Percentiles rank a stretch among this genome's conserved stretches.
Evolutionary conservation across 495 filamentous ascomycete species (phyloP).

Genomic region (Annulohypoxylon bovei): DNA sequence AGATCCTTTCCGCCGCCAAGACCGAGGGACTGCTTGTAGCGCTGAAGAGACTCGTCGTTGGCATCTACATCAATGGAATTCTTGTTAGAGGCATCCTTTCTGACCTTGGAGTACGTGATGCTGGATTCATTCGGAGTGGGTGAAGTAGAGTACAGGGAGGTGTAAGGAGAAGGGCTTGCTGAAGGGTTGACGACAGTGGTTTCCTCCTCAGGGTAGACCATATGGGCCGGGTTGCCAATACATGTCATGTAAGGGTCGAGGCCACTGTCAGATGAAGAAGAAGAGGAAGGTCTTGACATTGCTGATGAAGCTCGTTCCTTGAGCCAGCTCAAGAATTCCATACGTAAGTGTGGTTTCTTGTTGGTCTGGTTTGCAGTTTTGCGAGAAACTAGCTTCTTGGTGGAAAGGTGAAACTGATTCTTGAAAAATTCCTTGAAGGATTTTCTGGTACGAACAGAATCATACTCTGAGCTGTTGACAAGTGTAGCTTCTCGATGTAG

Average conservation of each 20-base stretch:
- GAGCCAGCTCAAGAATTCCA: slow-evolving; percentile 27
- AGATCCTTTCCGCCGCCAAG: slow-evolving; percentile 70
- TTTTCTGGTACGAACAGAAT: background rate
- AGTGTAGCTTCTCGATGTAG: background rate
- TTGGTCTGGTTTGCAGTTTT: background rate
- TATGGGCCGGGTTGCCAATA: slow-evolving; percentile 28
- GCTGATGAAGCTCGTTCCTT: slow-evolving; percentile 3
- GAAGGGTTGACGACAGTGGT: background rate
- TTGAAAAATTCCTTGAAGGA: slow-evolving; percentile 18
- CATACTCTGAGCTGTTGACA: background rate
- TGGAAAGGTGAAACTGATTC: background rate
- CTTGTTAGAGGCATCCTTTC: slow-evolving; percentile 29
- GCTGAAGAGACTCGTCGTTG: slow-evolving; percentile 90
- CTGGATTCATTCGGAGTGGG: slow-evolving; percentile 10
- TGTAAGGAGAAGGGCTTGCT: background rate
- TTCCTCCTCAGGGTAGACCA: slow-evolving; percentile 24
- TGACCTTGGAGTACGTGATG: slow-evolving; percentile 2
- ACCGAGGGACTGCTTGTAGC: slow-evolving; percentile 96
- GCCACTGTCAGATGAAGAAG: slow-evolving; percentile 22
- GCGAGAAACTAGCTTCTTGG: background rate
- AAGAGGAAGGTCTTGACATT: slow-evolving; percentile 13
- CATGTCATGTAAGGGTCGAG: slow-evolving; percentile 43
- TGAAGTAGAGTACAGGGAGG: background rate
- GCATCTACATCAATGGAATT: slow-evolving; percentile 58
- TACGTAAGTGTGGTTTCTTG: slow-evolving; percentile 9